Evolutionary conservation across 1,139 yeast species (phyloP).

Genomic region (Yamadazyma pseudoaaseri): DNA sequence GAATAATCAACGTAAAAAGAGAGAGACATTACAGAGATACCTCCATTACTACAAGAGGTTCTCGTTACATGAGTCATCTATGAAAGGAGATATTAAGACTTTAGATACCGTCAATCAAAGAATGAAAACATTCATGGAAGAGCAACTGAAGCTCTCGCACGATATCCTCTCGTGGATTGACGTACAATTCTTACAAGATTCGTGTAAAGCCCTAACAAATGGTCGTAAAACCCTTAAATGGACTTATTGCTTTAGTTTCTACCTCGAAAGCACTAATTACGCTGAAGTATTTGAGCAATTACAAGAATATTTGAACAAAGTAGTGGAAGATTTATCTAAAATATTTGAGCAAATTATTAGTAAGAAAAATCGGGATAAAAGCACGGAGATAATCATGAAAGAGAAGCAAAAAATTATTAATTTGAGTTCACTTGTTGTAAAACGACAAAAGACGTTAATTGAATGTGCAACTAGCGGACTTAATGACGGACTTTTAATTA

Average conservation of each 20-base stretch:
- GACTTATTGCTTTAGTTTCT: constrained; percentile 85
- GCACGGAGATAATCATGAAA: constrained; percentile 39
- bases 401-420: constrained; percentile 51
- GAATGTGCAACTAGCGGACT: constrained; percentile 49
- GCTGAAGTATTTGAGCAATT: constrained; percentile 69
- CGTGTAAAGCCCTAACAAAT: constrained; percentile 60
- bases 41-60: constrained; percentile 77
- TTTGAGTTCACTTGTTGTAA: constrained; percentile 42
- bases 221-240: constrained; percentile 84
- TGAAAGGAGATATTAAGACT: constrained; percentile 67
- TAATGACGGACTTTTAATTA: constrained; percentile 21
- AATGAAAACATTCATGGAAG: constrained; percentile 59
- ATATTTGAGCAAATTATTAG: constrained; percentile 59
- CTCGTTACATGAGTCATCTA: constrained; percentile 74
- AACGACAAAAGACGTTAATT: constrained; percentile 49
- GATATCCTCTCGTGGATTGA: constrained; percentile 78
- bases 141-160: constrained; percentile 20
- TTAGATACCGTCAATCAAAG: constrained; percentile 61
- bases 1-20: constrained; percentile 31
- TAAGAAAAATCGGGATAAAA: constrained; percentile 33
- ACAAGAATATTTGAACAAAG: constrained; percentile 67
- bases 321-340: constrained; percentile 79
- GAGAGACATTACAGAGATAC: constrained; percentile 59
- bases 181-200: constrained; percentile 77
- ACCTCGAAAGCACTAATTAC: constrained; percentile 50